Percentiles rank a stretch among this genome's conserved stretches.
phyloP scores from a whole-genome alignment of 2,329 filamentous ascomycete species.

The Arthroderma uncinatum region DNA sequence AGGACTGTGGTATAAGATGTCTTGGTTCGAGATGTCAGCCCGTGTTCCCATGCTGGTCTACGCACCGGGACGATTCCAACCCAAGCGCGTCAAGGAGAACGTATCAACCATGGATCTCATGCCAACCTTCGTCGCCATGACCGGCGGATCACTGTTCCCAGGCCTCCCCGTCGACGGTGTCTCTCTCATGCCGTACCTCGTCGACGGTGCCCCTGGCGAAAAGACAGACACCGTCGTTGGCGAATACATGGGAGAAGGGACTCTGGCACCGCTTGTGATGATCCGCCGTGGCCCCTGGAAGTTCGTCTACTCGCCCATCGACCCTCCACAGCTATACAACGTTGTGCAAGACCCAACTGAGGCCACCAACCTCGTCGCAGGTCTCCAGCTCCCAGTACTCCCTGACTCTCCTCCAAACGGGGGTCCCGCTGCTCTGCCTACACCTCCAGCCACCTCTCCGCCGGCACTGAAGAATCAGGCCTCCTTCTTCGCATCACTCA shows the following conservation, averaged over 20 bases:
- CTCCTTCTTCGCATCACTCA: slow-evolving; percentile 21
- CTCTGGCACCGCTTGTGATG: slow-evolving; percentile 83
- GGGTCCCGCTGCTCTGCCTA: slow-evolving; percentile 21
- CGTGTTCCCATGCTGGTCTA: slow-evolving; percentile 80
- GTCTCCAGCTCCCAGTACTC: slow-evolving; percentile 20
- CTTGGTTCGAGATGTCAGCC: slow-evolving; percentile 83
- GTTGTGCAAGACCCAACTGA: slow-evolving; percentile 64
- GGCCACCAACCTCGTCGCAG: slow-evolving; percentile 53
- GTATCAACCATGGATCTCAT: slow-evolving; percentile 87
- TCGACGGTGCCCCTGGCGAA: slow-evolving; percentile 43
- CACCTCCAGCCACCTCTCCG: slow-evolving; percentile 23
- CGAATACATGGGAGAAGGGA: slow-evolving; percentile 91
- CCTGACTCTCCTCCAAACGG: slow-evolving; percentile 33
- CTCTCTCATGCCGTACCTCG: slow-evolving; percentile 67
- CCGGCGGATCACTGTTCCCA: slow-evolving; percentile 56
- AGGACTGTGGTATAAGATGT: slow-evolving; percentile 94
- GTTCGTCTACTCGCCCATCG: slow-evolving; percentile 74
- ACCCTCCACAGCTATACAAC: slow-evolving; percentile 77
- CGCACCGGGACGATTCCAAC: slow-evolving; percentile 62
- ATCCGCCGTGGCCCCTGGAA: slow-evolving; percentile 84
- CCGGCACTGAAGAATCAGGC: slow-evolving; percentile 18
- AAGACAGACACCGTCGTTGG: slow-evolving; percentile 77
- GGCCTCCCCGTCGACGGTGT: slow-evolving; percentile 76
- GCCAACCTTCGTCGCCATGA: slow-evolving; percentile 75
- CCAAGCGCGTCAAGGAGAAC: slow-evolving; percentile 67